phyloP scores from a whole-genome alignment of 345 rosid genomes.

The Lepidium didymum region DNA sequence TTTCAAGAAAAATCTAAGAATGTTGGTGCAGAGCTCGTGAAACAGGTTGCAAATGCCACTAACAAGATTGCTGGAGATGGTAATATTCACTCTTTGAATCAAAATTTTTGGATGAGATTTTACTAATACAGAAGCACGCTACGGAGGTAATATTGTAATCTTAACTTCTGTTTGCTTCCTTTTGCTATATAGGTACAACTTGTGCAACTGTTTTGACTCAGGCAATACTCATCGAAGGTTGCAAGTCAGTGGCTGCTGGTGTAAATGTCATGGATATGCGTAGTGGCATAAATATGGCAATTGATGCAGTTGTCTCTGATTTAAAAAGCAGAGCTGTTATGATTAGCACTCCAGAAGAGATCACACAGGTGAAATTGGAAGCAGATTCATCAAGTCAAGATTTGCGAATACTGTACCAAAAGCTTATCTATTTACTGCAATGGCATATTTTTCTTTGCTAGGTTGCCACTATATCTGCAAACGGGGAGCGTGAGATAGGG shows the following conservation, averaged over 20 bases:
- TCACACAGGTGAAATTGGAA: conserved; percentile 50
- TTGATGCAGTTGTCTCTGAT: conserved; percentile 65
- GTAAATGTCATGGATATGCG: conserved; percentile 95
- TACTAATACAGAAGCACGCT: not conserved
- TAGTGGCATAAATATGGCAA: conserved; percentile 70
- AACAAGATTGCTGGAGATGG: conserved; percentile 91
- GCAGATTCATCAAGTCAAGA: not conserved
- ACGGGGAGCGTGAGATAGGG: no score
- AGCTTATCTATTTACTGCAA: not conserved
- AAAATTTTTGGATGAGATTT: not conserved
- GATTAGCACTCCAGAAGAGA: conserved; percentile 91
- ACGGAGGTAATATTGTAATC: not conserved
- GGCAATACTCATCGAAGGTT: conserved; percentile 83
- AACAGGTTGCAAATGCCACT: conserved; percentile 92
- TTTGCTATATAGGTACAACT: conserved; percentile 58
- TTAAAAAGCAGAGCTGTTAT: conserved; percentile 73
- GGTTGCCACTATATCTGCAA: conserved; percentile 94
- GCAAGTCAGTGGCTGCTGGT: conserved; percentile 89
- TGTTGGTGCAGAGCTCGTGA: conserved; percentile 82
- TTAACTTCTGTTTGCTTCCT: not conserved
- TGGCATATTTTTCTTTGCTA: conserved; percentile 15
- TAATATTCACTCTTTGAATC: conserved; percentile 24
- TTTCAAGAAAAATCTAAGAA: conserved; percentile 70
- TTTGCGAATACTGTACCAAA: not conserved
- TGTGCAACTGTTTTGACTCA: conserved; percentile 90